phyloP scores from a whole-genome alignment of 352 stramenopile species.

The Aphanomyces euteiches region DNA sequence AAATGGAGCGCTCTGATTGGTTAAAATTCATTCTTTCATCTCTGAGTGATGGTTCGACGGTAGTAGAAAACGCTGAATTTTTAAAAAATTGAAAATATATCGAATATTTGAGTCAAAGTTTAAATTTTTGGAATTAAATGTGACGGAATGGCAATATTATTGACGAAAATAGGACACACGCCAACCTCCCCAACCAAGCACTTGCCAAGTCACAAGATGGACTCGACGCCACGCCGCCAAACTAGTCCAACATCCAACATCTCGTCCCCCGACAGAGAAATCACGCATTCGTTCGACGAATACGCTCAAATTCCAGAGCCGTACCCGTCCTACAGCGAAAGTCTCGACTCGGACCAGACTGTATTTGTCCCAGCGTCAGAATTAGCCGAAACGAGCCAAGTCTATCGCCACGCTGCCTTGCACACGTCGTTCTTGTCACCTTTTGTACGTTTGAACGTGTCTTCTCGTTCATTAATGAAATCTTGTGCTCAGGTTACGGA shows the following conservation, averaged over 20 bases:
- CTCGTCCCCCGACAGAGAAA: constrained; percentile 6
- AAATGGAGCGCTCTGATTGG: neutral
- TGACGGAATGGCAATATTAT: too few species aligned
- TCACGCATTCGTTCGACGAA: constrained; percentile 1
- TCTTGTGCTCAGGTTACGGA: neutral
- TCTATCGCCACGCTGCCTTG: neutral
- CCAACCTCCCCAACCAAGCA: neutral
- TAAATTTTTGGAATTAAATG: too few species aligned
- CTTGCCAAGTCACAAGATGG: neutral
- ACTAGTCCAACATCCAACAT: neutral
- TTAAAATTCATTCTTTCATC: neutral
- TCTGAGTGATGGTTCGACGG: neutral
- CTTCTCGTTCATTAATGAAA: too few species aligned
- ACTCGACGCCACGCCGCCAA: neutral
- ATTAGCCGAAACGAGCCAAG: neutral
- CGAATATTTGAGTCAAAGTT: too few species aligned
- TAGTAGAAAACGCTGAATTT: too few species aligned
- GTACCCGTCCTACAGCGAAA: neutral
- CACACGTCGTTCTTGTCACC: neutral
- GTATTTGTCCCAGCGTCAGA: neutral
- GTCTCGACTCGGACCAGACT: neutral
- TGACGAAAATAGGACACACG: too few species aligned
- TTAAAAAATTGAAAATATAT: too few species aligned
- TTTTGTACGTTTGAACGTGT: neutral
- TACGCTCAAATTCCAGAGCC: neutral